phyloP scores from a whole-genome alignment of 2,329 filamentous ascomycete genomes.

The Cladorrhinum sp. region DNA sequence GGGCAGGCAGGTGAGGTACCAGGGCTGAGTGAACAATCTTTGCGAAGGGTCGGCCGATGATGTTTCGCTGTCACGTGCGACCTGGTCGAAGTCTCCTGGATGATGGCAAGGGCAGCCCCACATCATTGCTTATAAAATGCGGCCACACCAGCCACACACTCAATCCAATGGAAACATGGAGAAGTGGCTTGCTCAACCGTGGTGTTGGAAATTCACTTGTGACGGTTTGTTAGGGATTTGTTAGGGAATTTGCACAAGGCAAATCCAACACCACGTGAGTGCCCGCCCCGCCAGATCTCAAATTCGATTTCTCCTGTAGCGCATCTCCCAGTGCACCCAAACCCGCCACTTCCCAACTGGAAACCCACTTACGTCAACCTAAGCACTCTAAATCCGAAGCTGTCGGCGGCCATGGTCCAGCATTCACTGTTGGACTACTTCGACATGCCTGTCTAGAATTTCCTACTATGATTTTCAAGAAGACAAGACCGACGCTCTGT shows the following conservation, averaged over 20 bases:
- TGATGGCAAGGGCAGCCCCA: background rate
- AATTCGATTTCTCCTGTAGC: background rate
- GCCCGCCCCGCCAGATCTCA: background rate
- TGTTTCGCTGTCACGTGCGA: slow-evolving; percentile 18
- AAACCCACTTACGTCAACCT: background rate
- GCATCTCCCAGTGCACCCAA: background rate
- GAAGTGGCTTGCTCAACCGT: background rate
- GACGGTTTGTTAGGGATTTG: too few species aligned
- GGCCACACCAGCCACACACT: background rate
- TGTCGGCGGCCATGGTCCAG: slow-evolving; percentile 5
- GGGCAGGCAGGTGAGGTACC: slow-evolving; percentile 13
- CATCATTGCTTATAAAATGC: background rate
- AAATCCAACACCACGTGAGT: too few species aligned
- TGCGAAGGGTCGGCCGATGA: slow-evolving; percentile 13
- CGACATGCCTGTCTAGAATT: slow-evolving; percentile 1
- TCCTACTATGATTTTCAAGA: slow-evolving; percentile 4
- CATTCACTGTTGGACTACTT: background rate
- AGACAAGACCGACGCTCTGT: background rate
- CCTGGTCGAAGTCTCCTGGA: background rate
- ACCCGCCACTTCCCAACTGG: background rate
- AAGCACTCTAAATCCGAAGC: background rate
- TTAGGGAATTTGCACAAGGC: too few species aligned
- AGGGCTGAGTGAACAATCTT: slow-evolving; percentile 17
- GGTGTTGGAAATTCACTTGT: too few species aligned
- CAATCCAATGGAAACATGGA: background rate